phyloP scores from a whole-genome alignment of 148 eudicot species.

The Chenopodium quinoa region DNA sequence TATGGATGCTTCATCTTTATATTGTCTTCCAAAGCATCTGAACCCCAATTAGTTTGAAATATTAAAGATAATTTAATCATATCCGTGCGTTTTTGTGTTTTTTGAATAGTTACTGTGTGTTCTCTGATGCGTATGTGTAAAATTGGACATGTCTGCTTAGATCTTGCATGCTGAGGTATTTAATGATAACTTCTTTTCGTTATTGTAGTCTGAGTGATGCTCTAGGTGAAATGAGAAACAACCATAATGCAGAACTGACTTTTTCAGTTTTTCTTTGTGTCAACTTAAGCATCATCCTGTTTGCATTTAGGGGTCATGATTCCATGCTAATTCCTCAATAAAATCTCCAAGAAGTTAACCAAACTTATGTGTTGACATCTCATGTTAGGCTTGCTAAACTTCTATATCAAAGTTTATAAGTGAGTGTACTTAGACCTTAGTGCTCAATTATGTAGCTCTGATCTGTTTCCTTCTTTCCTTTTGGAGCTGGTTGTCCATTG shows the following conservation, averaged over 20 bases:
- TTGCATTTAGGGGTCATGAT: neutral
- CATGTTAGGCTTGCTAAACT: neutral
- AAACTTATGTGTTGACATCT: neutral
- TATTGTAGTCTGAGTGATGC: neutral
- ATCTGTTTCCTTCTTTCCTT: neutral
- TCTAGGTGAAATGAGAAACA: slow-evolving; percentile 5
- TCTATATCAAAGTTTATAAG: neutral
- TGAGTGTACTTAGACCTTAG: neutral
- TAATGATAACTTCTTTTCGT: neutral
- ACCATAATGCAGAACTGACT: neutral
- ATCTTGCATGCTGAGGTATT: neutral
- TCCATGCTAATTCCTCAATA: neutral
- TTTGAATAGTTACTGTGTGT: neutral
- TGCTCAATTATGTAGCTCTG: neutral
- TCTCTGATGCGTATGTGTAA: neutral
- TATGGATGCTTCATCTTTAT: neutral
- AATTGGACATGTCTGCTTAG: neutral
- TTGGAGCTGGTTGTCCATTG: neutral
- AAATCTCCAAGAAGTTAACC: neutral
- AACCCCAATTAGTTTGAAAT: neutral
- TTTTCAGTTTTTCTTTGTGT: neutral
- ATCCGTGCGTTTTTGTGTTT: neutral
- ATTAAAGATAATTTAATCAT: neutral
- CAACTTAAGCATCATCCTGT: neutral
- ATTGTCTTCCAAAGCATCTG: neutral